Base-by-base conservation (phyloP, 164 flowering plant genomes). In the Saururus chinensis region DNA sequence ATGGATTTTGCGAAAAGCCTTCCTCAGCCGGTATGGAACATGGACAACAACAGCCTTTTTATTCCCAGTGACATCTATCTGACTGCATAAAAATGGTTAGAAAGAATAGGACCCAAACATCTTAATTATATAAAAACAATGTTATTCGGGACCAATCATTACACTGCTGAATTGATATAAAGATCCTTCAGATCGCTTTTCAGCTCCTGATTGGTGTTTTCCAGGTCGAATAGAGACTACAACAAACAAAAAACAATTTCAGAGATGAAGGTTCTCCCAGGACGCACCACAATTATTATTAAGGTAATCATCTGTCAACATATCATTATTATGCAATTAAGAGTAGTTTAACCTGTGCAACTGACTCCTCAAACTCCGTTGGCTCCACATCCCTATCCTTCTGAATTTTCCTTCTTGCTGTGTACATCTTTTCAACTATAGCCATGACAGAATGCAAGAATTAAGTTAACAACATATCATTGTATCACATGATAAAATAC, bases 311-410 rank as follows among this genome's bases (percentile, higher is more conserved):
- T 3, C 49, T 12, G 11, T 45, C 49, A 45, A 4, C 17, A 45
- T 45, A 45, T 45, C 37, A 30, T 2, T 30, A 30, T 30, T 2
- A 30, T 30, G 37, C 2, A 30, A 30, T 6, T 30, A 30, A 30
- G 37, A 30, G 37, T 30, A 30, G 37, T 30, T 60, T 7, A 37
- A 86, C 88, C 88, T 89, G 96, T 0, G 88, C 91, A 66, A 89
- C 96, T 20, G 78, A 48, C 72, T 79, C 84, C 73, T 82, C 86
- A 53, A 84, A 80, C 49, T 84, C 84, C 49, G 86, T 57, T 1
- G 86, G 86, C 21, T 82, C 89, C 58, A 64, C 83, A 74, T 76
- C 86, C 73, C 82, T 80, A 52, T 79, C 89, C 56, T 82, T 84
- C 60, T 75, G 79, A 65, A 84, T 84, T 70, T 84, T 84, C 75